Conservation (phyloP, 2,329 filamentous ascomycete species). For the Fusarium kyushuense region DNA sequence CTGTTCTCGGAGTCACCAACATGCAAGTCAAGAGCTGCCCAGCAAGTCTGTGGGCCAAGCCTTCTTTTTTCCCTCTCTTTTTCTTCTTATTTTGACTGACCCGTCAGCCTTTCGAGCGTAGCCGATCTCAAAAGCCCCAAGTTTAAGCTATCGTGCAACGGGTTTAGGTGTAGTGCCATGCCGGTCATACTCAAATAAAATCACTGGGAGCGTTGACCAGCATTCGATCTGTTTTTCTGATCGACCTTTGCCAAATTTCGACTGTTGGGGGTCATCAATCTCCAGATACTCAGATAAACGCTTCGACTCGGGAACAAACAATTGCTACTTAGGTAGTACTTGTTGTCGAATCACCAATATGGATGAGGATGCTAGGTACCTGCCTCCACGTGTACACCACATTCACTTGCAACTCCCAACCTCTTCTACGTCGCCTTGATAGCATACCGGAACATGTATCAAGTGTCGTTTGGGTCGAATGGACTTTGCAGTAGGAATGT, state of each 20-base stretch:
- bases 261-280: background rate
- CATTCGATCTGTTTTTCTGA: constrained; percentile 18
- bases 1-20: constrained; percentile 41
- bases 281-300: background rate
- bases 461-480: constrained; percentile 20
- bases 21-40: constrained; percentile 33
- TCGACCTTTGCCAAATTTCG: constrained; percentile 8
- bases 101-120: constrained; percentile 36
- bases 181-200: constrained; percentile 21
- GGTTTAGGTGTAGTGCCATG: constrained; percentile 21
- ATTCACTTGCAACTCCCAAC: background rate
- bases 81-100: constrained; percentile 16
- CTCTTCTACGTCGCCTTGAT: background rate
- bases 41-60: background rate
- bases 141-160: constrained; percentile 34
- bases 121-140: constrained; percentile 30
- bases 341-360: background rate
- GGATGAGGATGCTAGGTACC: background rate
- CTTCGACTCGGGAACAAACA: background rate
- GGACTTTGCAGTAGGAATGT: constrained; percentile 38
- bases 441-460: constrained; percentile 1
- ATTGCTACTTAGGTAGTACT: background rate
- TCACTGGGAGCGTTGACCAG: constrained; percentile 7
- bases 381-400: background rate
- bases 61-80: background rate